Evolutionary conservation across 192 early-diverging fungal genomes (phyloP).

Genomic region (Fimicolochytrium jonesii): DNA sequence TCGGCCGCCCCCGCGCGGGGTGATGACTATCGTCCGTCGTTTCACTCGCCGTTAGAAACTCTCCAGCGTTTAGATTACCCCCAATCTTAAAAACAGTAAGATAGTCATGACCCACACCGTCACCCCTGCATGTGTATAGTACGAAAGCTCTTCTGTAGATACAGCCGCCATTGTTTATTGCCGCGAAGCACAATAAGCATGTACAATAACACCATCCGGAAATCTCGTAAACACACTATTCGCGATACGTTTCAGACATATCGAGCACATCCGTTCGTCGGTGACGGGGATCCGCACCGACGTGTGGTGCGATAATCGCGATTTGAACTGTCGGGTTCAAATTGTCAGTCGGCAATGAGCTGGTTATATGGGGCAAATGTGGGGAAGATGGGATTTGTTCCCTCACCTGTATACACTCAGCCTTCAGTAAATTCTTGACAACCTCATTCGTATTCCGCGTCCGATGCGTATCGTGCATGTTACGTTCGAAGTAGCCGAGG

Average conservation of each 20-base stretch:
- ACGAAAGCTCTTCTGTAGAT: too few species aligned
- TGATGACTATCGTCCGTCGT: too few species aligned
- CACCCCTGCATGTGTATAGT: too few species aligned
- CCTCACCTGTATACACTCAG: slow-evolving; percentile 60
- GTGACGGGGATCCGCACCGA: slow-evolving; percentile 60
- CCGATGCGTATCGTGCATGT: slow-evolving; percentile 58
- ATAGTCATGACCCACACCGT: too few species aligned
- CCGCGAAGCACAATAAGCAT: slow-evolving; percentile 63
- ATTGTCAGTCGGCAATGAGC: too few species aligned
- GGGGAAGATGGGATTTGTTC: neutral
- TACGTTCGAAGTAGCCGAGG: slow-evolving; percentile 47
- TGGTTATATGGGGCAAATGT: too few species aligned
- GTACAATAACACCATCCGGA: slow-evolving; percentile 67
- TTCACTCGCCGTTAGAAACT: too few species aligned
- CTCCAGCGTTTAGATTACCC: too few species aligned
- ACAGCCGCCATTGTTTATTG: too few species aligned
- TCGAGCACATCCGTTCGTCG: slow-evolving; percentile 74
- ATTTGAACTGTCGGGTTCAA: slow-evolving; percentile 65
- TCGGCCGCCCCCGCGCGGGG: too few species aligned
- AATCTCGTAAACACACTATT: slow-evolving; percentile 71
- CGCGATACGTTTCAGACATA: slow-evolving; percentile 43
- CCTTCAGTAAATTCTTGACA: slow-evolving; percentile 66
- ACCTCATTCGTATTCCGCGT: slow-evolving; percentile 59
- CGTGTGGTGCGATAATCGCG: slow-evolving; percentile 56
- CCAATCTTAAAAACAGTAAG: too few species aligned